Evolutionary conservation across 345 rosid genomes (phyloP).

Genomic region (Kernera saxatilis): DNA sequence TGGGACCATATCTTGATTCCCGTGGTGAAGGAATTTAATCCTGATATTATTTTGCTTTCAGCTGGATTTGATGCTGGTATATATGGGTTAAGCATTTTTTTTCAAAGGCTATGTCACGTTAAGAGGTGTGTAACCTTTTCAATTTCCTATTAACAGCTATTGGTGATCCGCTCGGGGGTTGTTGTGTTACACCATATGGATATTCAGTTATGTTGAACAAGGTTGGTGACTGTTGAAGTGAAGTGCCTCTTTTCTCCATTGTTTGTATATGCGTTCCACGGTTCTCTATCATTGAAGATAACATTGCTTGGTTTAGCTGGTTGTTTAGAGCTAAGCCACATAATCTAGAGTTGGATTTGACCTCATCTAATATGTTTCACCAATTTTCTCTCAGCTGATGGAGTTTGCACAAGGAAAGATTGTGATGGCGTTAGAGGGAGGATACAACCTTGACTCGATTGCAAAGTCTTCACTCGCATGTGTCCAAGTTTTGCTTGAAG

Average conservation of each 20-base stretch:
- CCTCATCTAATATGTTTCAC: neutral
- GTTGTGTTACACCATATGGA: slow-evolving; percentile 76
- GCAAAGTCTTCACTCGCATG: slow-evolving; percentile 90
- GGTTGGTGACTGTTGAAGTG: slow-evolving; percentile 40
- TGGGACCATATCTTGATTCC: slow-evolving; percentile 94
- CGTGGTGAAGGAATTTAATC: slow-evolving; percentile 70
- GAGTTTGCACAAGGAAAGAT: slow-evolving; percentile 80
- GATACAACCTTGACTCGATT: slow-evolving; percentile 78
- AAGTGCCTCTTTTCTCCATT: slow-evolving; percentile 31
- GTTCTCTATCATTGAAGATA: neutral
- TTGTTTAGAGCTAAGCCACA: neutral
- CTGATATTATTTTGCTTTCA: slow-evolving; percentile 70
- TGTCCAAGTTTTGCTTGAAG: slow-evolving; percentile 71
- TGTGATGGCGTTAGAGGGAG: slow-evolving; percentile 88
- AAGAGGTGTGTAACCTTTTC: slow-evolving; percentile 3
- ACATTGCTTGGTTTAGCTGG: slow-evolving; percentile 4
- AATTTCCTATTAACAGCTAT: slow-evolving; percentile 44
- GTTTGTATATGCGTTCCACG: slow-evolving; percentile 44
- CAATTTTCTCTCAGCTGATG: slow-evolving; percentile 54
- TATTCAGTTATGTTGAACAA: slow-evolving; percentile 70
- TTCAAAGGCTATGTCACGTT: neutral
- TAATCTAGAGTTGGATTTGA: neutral
- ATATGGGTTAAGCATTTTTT: neutral
- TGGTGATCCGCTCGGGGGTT: slow-evolving; percentile 89
- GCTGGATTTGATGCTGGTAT: slow-evolving; percentile 99